These are phyloP conservation scores for Pisolithus thermaeus DNA, from an alignment of 1,284 basidiomycete species.

Conservation along the genomic window DNA sequence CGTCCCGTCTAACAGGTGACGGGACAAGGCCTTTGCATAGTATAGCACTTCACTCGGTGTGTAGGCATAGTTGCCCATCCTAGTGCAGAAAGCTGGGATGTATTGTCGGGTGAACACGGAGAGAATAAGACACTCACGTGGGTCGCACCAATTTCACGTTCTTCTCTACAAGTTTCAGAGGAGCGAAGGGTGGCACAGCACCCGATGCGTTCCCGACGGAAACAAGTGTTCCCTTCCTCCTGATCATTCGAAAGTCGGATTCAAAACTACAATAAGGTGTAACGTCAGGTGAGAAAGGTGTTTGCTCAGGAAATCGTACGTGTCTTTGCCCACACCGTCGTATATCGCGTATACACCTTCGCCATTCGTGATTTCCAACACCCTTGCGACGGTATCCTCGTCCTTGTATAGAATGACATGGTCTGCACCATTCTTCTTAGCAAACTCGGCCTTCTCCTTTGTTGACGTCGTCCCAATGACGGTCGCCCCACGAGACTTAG, in stretches of 20 bases:
- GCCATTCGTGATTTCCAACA: slow-evolving; percentile 76
- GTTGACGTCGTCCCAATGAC: slow-evolving; percentile 94
- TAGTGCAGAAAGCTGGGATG: slow-evolving; percentile 18
- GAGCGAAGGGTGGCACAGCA: slow-evolving; percentile 64
- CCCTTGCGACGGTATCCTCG: slow-evolving; percentile 66
- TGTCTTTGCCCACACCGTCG: slow-evolving; percentile 93
- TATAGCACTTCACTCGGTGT: slow-evolving; percentile 20
- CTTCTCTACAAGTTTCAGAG: slow-evolving; percentile 74
- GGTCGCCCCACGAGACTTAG: slow-evolving; percentile 71
- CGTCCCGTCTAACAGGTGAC: slow-evolving; percentile 52
- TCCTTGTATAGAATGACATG: slow-evolving; percentile 81
- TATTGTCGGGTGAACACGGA: not conserved
- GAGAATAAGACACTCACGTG: slow-evolving; percentile 42
- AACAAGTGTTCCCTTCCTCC: slow-evolving; percentile 81
- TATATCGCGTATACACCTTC: slow-evolving; percentile 85
- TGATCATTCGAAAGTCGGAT: slow-evolving; percentile 69
- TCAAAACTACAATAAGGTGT: slow-evolving; percentile 54
- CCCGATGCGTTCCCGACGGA: slow-evolving; percentile 92
- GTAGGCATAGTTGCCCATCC: slow-evolving; percentile 51
- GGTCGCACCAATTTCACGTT: slow-evolving; percentile 79
- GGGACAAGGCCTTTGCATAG: slow-evolving; percentile 63
- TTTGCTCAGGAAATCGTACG: slow-evolving; percentile 34
- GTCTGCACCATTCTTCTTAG: slow-evolving; percentile 76
- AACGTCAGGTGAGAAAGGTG: not conserved
- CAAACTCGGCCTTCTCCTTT: slow-evolving; percentile 77